Base-by-base conservation (phyloP, 352 stramenopile genomes). In the Globisporangium nunn region DNA sequence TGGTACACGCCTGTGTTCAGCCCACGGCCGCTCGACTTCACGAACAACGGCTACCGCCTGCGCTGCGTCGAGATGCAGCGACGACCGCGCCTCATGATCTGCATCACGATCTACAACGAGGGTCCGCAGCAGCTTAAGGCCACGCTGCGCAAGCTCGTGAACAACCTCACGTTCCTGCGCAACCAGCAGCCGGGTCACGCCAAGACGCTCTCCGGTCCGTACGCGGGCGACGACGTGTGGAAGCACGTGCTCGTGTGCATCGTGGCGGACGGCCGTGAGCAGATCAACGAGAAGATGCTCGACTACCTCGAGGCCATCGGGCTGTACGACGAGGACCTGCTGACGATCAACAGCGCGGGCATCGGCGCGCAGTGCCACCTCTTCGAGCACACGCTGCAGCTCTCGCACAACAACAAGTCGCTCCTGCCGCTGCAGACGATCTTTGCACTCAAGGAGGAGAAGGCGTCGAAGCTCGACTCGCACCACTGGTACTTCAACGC, bases 61-160 rank as follows among this genome's bases (percentile, higher is more conserved):
- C 85, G 82, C 3, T 91, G 78, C 46, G 81, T 93, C 47, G 81
- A 93, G 65, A 79, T 83, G 45, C 62, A 78, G 6, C 78, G 85
- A 29, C 78, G 81, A 0, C 85, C 82, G 4, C 62, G 74, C n/a
- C 65, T 93, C 4, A 87, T 95, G 77, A 81, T 94, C 33, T 88
- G 81, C 53, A 90, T 94, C 63, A 94, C 81, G 30, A 90, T 92
- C 69, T 94, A 87, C 67, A 94, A 94, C 58, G 84, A 94, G 68
- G 67, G 65, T 0, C 78, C 77, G 4, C 63, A 76, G 35, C 73
- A 91, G 54, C 66, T 94, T 3, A 84, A 87, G 52, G 70, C 63
- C 6, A 91, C 85, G 49, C 64, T 94, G 6, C 75, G 82, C 56
- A 94, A 93, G 64, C 65, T 94, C 2, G 75, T 76, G 50, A 93